Percentiles rank a stretch among this genome's conserved stretches.
phyloP scores from a whole-genome alignment of 257 asterid species.

The Solanum neorickii region DNA sequence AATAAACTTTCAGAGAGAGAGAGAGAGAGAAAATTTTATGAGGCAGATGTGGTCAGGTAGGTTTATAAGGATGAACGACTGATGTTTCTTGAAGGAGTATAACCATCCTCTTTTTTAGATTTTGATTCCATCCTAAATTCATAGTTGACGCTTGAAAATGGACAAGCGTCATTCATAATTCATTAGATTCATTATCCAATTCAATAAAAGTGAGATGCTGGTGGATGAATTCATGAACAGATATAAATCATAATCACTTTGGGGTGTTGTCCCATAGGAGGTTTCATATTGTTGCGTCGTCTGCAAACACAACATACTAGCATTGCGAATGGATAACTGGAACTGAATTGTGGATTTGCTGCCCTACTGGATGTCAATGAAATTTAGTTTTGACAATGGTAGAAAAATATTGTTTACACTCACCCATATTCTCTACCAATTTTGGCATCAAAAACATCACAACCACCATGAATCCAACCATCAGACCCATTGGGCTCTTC shows the following conservation, averaged over 20 bases:
- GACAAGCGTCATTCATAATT: neutral
- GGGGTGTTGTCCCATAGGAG: neutral
- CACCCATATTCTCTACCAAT: constrained; percentile 68
- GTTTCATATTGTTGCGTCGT: neutral
- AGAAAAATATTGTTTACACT: constrained; percentile 11
- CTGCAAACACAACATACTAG: neutral
- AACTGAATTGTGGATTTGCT: neutral
- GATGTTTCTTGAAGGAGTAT: neutral
- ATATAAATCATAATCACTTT: neutral
- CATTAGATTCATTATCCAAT: neutral
- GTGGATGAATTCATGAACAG: neutral
- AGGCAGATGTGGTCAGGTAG: neutral
- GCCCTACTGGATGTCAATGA: neutral
- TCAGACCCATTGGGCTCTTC: constrained; percentile 98
- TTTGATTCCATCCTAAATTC: neutral
- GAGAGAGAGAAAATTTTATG: neutral
- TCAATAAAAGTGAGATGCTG: neutral
- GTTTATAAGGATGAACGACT: neutral
- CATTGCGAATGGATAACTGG: neutral
- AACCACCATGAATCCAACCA: constrained; percentile 90
- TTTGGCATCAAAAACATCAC: constrained; percentile 96
- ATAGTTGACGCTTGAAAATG: neutral
- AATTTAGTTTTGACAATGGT: neutral
- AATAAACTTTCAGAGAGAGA: neutral
- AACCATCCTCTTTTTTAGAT: neutral